Evolutionary conservation across 73 alveolate genomes (phyloP).

Genomic region (Symbiodinium pilosum): DNA sequence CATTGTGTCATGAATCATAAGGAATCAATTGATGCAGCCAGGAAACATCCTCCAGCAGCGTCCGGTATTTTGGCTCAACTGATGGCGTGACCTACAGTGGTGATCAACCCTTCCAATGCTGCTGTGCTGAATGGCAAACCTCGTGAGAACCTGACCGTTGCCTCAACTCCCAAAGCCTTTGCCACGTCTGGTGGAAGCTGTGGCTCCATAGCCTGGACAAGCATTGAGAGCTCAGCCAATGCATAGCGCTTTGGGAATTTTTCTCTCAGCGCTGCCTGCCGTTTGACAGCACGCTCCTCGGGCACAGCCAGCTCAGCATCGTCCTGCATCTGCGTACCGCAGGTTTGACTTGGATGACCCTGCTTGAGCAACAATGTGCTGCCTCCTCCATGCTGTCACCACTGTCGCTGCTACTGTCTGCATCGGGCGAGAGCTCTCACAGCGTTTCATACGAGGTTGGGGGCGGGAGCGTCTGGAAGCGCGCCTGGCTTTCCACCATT

Average conservation of each 20-base stretch:
- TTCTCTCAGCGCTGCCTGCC: constrained; percentile 1
- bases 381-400: constrained; percentile 3
- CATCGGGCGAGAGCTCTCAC: not conserved
- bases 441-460: not conserved
- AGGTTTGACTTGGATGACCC: not conserved
- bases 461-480: not conserved
- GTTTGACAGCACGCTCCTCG: not conserved
- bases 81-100: no score
- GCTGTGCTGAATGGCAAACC: no score
- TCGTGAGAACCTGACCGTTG: no score
- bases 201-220: not conserved
- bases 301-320: not conserved
- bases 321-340: not conserved
- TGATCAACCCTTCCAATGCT: no score
- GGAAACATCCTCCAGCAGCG: no score
- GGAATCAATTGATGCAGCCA: no score
- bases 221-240: no score
- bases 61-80: no score
- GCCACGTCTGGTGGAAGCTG: not conserved
- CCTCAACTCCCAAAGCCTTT: not conserved
- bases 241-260: not conserved
- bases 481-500: not conserved
- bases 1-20: no score
- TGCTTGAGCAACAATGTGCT: not conserved
- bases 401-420: constrained; percentile 13